Conservation (phyloP, 179 eudicot genomes). For the Pouteria campechiana region DNA sequence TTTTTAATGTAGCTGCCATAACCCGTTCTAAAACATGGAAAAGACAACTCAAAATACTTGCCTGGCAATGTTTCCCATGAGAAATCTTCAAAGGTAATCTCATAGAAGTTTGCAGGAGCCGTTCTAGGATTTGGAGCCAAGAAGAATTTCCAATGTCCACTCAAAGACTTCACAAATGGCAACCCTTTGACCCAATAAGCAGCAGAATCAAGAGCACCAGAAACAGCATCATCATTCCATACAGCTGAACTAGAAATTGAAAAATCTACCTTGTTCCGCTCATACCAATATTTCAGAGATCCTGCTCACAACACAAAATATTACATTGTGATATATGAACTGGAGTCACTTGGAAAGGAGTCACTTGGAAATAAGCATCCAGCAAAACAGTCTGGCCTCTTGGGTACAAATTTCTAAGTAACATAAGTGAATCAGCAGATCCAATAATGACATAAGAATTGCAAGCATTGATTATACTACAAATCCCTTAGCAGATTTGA, state of each 20-base stretch:
- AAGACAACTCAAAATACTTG: conserved; percentile 5
- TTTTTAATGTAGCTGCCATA: no score
- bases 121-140: conserved; percentile 48
- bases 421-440: no score
- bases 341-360: no score
- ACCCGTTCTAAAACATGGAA: background rate
- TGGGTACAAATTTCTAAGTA: no score
- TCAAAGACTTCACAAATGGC: conserved; percentile 81
- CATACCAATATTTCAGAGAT: conserved; percentile 78
- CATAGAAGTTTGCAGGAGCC: conserved; percentile 48
- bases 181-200: conserved; percentile 83
- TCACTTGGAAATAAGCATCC: no score
- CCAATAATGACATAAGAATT: no score
- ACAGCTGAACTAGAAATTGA: conserved; percentile 47
- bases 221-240: conserved; percentile 91
- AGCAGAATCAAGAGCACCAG: conserved; percentile 76
- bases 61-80: conserved; percentile 86
- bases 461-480: no score
- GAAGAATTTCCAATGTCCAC: conserved; percentile 81
- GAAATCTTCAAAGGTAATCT: conserved; percentile 52
- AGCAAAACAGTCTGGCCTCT: no score
- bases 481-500: no score
- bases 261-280: conserved; percentile 62
- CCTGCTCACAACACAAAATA: conserved; percentile 25
- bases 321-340: no score